Conservation (phyloP, 78 protist species). For the Mastigamoeba balamuthi region DNA sequence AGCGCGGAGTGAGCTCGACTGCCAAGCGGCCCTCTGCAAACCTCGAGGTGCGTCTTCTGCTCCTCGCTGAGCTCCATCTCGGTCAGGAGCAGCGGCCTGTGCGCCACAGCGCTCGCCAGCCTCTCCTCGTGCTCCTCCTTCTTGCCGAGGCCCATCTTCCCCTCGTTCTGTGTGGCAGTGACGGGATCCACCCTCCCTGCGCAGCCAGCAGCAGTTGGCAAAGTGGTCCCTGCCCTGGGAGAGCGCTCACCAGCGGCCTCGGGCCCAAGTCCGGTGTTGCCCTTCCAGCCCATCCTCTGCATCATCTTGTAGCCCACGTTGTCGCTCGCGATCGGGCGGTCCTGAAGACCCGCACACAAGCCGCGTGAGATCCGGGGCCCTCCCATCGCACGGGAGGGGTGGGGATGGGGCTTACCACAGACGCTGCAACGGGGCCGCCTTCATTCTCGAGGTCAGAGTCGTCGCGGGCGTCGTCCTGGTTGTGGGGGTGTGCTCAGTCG, state of each 20-base stretch:
- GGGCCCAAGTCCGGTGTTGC: not conserved
- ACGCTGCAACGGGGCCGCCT: no score
- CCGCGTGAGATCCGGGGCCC: no score
- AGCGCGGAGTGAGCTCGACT: not conserved
- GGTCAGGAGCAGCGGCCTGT: not conserved
- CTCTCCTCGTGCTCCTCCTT: not conserved
- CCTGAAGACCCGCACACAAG: no score
- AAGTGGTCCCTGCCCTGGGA: no score
- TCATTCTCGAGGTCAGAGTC: no score
- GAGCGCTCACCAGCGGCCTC: conserved; percentile 4
- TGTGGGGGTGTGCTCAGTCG: no score
- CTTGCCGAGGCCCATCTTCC: not conserved
- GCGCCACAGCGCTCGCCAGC: not conserved
- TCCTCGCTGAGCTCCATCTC: not conserved
- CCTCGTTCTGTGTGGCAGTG: no score
- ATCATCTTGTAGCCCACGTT: conserved; percentile 8
- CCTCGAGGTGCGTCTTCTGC: not conserved
- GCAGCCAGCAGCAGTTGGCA: no score
- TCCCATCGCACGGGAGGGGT: no score
- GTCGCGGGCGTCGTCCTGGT: no score
- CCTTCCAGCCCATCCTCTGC: conserved; percentile 16
- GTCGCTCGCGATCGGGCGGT: not conserved
- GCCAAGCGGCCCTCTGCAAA: not conserved
- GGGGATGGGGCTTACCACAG: no score
- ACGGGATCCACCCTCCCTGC: no score